Conservation (phyloP, 805 yeast species). For the Yarrowia keelungensis region DNA sequence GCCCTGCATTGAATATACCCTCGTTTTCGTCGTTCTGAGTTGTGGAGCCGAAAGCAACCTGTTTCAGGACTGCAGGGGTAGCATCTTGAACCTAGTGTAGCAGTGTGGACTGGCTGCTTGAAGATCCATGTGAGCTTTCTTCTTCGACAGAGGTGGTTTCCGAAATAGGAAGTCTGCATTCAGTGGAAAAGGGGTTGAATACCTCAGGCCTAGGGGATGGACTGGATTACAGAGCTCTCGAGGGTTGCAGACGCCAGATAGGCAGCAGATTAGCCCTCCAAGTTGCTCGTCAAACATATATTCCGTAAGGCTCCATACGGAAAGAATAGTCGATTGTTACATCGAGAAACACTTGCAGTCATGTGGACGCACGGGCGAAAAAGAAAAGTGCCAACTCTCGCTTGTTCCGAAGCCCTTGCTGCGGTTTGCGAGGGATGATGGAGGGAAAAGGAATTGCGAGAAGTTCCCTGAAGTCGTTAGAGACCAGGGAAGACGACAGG, state of each 20-base stretch:
- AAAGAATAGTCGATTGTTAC: not conserved
- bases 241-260: too few relatives aligned
- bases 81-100: slow-evolving; percentile 2
- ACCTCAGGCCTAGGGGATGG: too few relatives aligned
- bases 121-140: slow-evolving; percentile 18
- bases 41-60: slow-evolving; percentile 18
- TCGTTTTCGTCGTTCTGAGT: slow-evolving; percentile 23
- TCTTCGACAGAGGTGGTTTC: slow-evolving; percentile 10
- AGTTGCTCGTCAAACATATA: too few relatives aligned
- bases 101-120: slow-evolving; percentile 21
- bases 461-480: too few relatives aligned
- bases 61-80: slow-evolving; percentile 35
- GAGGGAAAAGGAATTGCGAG: too few relatives aligned
- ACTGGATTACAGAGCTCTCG: too few relatives aligned
- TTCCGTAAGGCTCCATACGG: not conserved
- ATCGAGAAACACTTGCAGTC: slow-evolving; percentile 3
- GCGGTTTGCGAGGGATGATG: too few relatives aligned
- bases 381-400: slow-evolving; percentile 5
- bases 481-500: too few relatives aligned
- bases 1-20: slow-evolving; percentile 8
- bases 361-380: not conserved
- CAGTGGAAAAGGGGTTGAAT: not conserved
- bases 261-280: too few relatives aligned
- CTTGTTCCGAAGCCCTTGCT: not conserved
- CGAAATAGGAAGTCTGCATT: slow-evolving; percentile 7